phyloP scores from a whole-genome alignment of 2,329 filamentous ascomycete genomes.

The Fusarium sp. region DNA sequence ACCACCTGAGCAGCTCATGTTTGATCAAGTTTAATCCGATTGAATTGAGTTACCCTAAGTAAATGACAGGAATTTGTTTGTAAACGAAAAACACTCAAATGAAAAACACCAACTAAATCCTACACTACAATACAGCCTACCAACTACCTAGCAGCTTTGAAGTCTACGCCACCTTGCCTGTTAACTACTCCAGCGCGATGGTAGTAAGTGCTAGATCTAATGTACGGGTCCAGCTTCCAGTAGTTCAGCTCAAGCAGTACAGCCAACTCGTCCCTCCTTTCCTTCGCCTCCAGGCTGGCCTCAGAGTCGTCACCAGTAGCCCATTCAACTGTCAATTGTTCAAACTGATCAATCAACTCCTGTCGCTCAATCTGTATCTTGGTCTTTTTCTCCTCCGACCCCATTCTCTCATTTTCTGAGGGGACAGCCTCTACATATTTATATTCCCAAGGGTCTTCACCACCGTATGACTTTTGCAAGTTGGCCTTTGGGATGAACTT shows the following conservation, averaged over 20 bases:
- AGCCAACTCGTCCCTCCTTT: constrained; percentile 62
- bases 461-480: constrained; percentile 71
- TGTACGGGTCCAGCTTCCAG: constrained; percentile 78
- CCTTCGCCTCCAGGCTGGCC: constrained; percentile 5
- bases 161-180: constrained; percentile 34
- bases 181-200: constrained; percentile 39
- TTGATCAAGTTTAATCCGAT: not conserved
- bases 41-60: not conserved
- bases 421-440: constrained; percentile 71
- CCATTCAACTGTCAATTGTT: constrained; percentile 52
- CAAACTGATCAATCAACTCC: constrained; percentile 68
- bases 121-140: constrained; percentile 14
- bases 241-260: constrained; percentile 70
- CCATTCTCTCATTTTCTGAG: constrained; percentile 68
- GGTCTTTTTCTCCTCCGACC: constrained; percentile 55
- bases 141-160: constrained; percentile 38
- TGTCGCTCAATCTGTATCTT: constrained; percentile 65
- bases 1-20: too few species aligned
- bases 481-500: constrained; percentile 71
- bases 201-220: constrained; percentile 63
- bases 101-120: too few species aligned
- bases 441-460: constrained; percentile 76
- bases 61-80: not conserved
- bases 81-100: not conserved
- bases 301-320: constrained; percentile 1